Conservation (phyloP, 164 flowering plant genomes). For the Brasenia schreberi region DNA sequence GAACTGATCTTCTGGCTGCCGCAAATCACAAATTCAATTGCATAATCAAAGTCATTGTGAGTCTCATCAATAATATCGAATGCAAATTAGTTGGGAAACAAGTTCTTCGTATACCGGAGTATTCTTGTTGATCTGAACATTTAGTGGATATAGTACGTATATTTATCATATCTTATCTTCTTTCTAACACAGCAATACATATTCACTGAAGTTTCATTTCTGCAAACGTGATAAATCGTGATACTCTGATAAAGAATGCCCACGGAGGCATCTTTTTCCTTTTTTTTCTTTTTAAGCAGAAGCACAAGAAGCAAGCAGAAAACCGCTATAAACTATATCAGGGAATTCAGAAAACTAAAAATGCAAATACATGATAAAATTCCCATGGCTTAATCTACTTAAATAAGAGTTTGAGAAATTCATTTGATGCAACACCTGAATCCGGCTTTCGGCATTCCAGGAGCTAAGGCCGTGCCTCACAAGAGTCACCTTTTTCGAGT, state of each 20-base stretch:
- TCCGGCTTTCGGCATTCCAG: slow-evolving; percentile 59
- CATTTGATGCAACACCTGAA: slow-evolving; percentile 37
- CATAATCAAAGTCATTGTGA: too few relatives aligned
- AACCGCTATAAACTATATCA: background rate
- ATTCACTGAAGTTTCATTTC: too few relatives aligned
- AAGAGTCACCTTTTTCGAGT: slow-evolving; percentile 55
- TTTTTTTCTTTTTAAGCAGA: background rate
- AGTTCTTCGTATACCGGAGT: too few relatives aligned
- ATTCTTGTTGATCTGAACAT: too few relatives aligned
- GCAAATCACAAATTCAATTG: too few relatives aligned
- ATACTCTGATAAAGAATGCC: background rate
- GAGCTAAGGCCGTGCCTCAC: slow-evolving; percentile 68
- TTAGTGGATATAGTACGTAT: too few relatives aligned
- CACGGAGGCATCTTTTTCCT: background rate
- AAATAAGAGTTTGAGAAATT: background rate
- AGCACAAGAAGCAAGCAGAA: background rate
- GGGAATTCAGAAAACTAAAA: background rate
- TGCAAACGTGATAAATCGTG: too few relatives aligned
- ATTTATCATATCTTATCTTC: too few relatives aligned
- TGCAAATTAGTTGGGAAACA: too few relatives aligned
- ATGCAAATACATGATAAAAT: background rate
- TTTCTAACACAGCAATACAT: too few relatives aligned
- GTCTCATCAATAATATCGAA: too few relatives aligned
- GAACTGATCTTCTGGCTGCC: too few relatives aligned
- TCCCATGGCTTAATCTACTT: background rate